Conservation (phyloP, 257 asterid species). For the Solanum rostratum region DNA sequence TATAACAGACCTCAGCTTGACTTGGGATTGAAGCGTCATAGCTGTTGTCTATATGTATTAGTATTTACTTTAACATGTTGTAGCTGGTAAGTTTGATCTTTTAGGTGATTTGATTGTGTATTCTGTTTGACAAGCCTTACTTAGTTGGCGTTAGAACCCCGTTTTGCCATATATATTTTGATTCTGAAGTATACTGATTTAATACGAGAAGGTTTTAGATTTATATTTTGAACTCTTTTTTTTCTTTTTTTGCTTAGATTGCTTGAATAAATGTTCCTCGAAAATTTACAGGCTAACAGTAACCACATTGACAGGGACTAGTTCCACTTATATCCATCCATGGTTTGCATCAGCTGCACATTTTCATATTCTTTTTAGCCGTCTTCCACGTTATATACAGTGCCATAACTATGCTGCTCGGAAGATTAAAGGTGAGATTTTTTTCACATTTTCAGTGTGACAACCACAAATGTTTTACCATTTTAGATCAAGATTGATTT, state of each 20-base stretch:
- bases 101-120: not conserved
- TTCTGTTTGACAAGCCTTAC: not conserved
- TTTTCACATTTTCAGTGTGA: not conserved
- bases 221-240: not conserved
- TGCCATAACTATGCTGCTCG: constrained; percentile 61
- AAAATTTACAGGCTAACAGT: not conserved
- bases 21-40: not conserved
- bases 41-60: not conserved
- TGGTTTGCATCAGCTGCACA: constrained; percentile 78
- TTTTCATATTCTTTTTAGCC: constrained; percentile 81
- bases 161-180: not conserved
- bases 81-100: not conserved
- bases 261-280: not conserved
- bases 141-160: not conserved
- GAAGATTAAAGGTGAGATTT: constrained; percentile 50
- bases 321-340: constrained; percentile 54
- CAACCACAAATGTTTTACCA: not conserved
- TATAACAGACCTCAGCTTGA: not conserved
- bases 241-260: not conserved
- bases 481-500: not conserved
- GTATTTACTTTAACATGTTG: not conserved
- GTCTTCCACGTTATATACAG: constrained; percentile 63
- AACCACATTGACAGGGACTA: constrained; percentile 29
- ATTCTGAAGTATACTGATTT: not conserved
- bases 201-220: not conserved